These are phyloP conservation scores for Cryphonectria radicalis DNA, from an alignment of 2,329 filamentous ascomycete genomes.

Conservation along the genomic window DNA sequence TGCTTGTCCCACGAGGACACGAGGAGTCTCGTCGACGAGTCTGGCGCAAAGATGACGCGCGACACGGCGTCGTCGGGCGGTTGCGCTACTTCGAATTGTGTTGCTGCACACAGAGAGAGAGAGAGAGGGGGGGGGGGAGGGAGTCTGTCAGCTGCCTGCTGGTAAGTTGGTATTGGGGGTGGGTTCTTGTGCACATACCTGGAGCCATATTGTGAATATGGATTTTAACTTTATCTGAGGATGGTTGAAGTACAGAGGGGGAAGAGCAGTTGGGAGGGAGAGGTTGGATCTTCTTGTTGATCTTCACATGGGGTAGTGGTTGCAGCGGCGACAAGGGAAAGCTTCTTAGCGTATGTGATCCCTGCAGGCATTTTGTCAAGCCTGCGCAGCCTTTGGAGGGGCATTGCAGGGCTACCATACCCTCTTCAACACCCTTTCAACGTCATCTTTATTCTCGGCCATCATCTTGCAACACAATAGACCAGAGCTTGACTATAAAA, in stretches of 20 bases:
- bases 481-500: not conserved
- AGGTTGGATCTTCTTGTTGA: constrained; percentile 16
- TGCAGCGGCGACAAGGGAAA: constrained; percentile 24
- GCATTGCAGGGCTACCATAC: constrained; percentile 2
- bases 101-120: constrained; percentile 45
- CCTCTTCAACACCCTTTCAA: not conserved
- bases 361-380: constrained; percentile 25
- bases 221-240: not conserved
- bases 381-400: constrained; percentile 15
- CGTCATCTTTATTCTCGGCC: not conserved
- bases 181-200: constrained; percentile 37
- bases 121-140: too few species aligned
- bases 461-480: not conserved
- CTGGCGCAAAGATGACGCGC: constrained; percentile 80
- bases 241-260: not conserved
- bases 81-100: constrained; percentile 82
- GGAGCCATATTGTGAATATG: constrained; percentile 43
- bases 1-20: constrained; percentile 94
- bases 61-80: constrained; percentile 89
- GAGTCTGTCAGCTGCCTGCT: constrained; percentile 30
- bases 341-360: constrained; percentile 15
- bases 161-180: not conserved
- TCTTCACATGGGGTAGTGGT: constrained; percentile 22
- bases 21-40: constrained; percentile 75
- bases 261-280: not conserved